Evolutionary conservation across 345 rosid species (phyloP).

Genomic region (Cardamine chenopodiifolia): DNA sequence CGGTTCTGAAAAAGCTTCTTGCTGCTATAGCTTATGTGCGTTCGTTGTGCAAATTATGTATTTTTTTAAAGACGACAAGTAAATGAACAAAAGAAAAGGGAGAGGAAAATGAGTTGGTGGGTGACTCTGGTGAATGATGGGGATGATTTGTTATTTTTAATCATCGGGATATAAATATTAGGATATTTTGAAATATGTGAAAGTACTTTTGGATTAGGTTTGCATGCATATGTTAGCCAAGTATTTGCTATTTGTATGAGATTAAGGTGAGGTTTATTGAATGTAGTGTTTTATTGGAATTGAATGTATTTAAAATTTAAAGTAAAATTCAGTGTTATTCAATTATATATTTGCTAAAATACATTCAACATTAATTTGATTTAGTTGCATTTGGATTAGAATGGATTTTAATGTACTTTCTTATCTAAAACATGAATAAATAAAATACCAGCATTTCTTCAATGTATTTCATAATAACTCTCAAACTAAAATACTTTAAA

Average conservation of each 20-base stretch:
- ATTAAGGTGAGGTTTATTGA: too few species aligned
- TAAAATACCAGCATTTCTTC: too few species aligned
- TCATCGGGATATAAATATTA: conserved; percentile 32
- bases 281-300: too few species aligned
- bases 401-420: too few species aligned
- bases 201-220: conserved; percentile 31
- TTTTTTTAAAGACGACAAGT: conserved; percentile 8
- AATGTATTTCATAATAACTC: too few species aligned
- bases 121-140: conserved; percentile 22
- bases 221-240: conserved; percentile 7
- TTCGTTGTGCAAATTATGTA: conserved; percentile 41
- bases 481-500: too few species aligned
- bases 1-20: conserved; percentile 23
- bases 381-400: too few species aligned
- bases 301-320: too few species aligned
- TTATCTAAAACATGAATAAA: too few species aligned
- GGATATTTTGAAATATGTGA: conserved; percentile 10
- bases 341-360: too few species aligned
- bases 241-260: conserved; percentile 11
- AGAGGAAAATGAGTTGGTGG: conserved; percentile 30
- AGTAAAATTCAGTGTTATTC: too few species aligned
- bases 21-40: conserved; percentile 37
- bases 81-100: background rate
- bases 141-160: conserved; percentile 40
- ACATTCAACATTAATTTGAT: too few species aligned